Base-by-base conservation (phyloP, 164 flowering plant species). In the Santalum album region DNA sequence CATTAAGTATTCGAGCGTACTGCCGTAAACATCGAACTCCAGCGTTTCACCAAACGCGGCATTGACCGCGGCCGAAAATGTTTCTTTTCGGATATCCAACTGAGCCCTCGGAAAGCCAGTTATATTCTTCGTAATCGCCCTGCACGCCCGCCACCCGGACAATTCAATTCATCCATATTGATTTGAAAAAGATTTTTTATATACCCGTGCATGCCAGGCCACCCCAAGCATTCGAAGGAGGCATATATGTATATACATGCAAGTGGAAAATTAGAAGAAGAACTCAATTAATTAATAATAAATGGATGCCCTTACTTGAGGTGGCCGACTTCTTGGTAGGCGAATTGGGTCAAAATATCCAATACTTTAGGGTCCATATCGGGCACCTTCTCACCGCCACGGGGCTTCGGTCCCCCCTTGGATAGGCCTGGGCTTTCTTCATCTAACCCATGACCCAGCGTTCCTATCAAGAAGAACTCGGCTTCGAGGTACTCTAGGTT, bases 311-410 rank as follows among this genome's bases (percentile, higher is more conserved):
- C n/a, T n/a, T 15, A 20, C 48, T 17, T 44, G 14, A 44, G 22
- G 22, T 44, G 48, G 6, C 22, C 48, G 48, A 44, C 16, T 44
- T 44, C 48, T 44, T 44, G 48, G 48, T 7, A 44, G 22, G 48
- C 48, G 17, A 44, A 44, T 16, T 44, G 48, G 48, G 48, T 17
- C 9, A 44, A 7, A 17, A 44, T 16, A 44, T 44, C 48, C 16
- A 6, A 7, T 10, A 17, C 16, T 10, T 7, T 7, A 9, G 48
- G 48, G 17, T 44, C 48, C 14, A 44, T 10, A 20, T 20, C 7
- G 48, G 48, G 14, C 20, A 16, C 14, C 20, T 9, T 17, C n/a
- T n/a, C n/a, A 20, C 7, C 48, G 22, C 48, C 48, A 7, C 10
- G 48, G 16, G 48, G 48, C 14, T 10, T n/a, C 7, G 48, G 48